A percentile compares a stretch with the other conserved stretches of the same genome.
These are phyloP conservation scores for Acacia concinna DNA, from an alignment of 331 rosid genomes.

Conservation along the genomic window DNA sequence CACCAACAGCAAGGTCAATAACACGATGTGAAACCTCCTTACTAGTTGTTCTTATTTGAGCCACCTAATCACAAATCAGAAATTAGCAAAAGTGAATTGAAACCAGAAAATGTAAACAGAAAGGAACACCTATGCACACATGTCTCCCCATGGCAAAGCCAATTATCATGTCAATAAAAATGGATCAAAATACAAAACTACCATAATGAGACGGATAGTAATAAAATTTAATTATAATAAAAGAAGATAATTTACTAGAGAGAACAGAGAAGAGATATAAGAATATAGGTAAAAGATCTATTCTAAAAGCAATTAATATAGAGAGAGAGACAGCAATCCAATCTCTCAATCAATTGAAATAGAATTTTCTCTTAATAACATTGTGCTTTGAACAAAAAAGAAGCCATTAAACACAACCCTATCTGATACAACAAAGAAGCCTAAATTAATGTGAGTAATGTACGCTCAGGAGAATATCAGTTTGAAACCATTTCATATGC, in stretches of 20 bases:
- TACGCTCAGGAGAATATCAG: not conserved
- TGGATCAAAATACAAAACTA: not conserved
- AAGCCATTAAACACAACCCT: not conserved
- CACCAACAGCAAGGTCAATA: conserved; percentile 75
- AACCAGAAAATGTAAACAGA: conserved; percentile 24
- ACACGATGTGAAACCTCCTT: conserved; percentile 56
- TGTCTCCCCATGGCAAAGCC: conserved; percentile 4
- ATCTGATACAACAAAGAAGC: not conserved
- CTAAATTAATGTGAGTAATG: not conserved
- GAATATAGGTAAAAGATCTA: not conserved
- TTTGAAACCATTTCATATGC: conserved; percentile 14
- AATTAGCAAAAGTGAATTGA: conserved; percentile 19
- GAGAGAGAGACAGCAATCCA: not conserved
- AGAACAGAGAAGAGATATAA: conserved; percentile 4
- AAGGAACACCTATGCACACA: conserved; percentile 13
- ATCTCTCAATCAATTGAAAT: not conserved
- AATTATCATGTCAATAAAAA: conserved; percentile 17
- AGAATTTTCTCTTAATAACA: not conserved
- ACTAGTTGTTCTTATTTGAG: conserved; percentile 72
- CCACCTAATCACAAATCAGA: conserved; percentile 57
- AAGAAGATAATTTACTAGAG: not conserved
- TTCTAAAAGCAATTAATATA: not conserved
- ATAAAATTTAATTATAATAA: not conserved
- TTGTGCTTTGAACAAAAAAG: not conserved
- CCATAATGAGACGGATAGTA: not conserved